A percentile compares a stretch with the other conserved stretches of the same genome.
phyloP scores from a whole-genome alignment of 2,329 filamentous ascomycete genomes.

The Apiospora pterosperma region DNA sequence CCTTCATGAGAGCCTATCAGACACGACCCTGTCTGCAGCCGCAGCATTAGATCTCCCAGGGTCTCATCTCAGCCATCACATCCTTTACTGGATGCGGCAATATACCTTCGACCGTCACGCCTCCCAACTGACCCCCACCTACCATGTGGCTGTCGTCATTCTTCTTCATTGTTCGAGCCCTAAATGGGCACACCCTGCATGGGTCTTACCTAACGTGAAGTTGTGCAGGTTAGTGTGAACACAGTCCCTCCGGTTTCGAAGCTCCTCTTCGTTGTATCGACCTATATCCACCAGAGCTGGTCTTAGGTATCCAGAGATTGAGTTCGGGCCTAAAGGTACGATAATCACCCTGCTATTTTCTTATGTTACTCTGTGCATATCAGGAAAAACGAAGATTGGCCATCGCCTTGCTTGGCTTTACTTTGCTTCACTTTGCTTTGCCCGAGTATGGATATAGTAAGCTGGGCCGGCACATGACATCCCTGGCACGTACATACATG shows the following conservation, averaged over 20 bases:
- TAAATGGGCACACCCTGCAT: neutral
- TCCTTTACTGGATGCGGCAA: neutral
- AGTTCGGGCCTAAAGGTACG: neutral
- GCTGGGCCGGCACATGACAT: constrained; percentile 3
- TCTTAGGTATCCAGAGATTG: neutral
- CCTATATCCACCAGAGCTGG: neutral
- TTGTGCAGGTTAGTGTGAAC: neutral
- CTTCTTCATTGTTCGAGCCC: neutral
- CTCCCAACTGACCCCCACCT: neutral
- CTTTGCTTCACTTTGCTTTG: neutral
- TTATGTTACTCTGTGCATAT: neutral
- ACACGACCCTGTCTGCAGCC: constrained; percentile 1
- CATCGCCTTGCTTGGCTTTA: neutral
- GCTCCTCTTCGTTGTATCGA: neutral
- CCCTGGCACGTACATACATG: neutral
- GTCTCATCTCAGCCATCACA: neutral
- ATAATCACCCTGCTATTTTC: neutral
- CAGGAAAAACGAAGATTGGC: neutral
- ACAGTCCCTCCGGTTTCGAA: neutral
- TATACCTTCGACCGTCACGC: neutral
- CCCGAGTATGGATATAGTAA: neutral
- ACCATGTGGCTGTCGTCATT: neutral
- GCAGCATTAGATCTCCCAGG: neutral
- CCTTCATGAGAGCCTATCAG: neutral
- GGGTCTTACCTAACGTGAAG: neutral